Base-by-base conservation (phyloP, 1,139 yeast genomes). In the Debaryomyces udenii region DNA sequence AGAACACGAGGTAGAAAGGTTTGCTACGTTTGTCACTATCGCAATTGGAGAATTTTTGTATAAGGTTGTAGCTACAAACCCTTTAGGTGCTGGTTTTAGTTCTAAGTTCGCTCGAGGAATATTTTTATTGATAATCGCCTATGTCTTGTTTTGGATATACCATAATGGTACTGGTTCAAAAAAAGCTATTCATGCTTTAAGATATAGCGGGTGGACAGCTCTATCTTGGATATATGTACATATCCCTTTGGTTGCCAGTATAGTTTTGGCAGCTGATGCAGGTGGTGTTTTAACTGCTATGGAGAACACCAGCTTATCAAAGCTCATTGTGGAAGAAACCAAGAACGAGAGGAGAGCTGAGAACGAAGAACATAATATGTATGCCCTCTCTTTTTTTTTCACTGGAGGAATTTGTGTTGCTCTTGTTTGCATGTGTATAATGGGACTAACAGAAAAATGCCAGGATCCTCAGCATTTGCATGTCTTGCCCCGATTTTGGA, bases 1-100 rank as follows among this genome's bases (percentile, higher is more conserved):
- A 43, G 86, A 81, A 51, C 87, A 82, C 52, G 86, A 80, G 52
- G 84, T 79, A 15, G 88, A 82, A 55, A 60, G 88, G 42, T 73
- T 71, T 52, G 70, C 74, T 2, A 77, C 81, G 0, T 81, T 82
- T 54, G 81, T 71, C 40, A 76, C 82, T 47, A 81, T 82, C 61
- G 86, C 86, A 6, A 68, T 82, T 50, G 88, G 88, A 20, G 87
- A 82, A 49, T 82, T 78, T 49, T 61, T 81, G 20, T 80, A 76
- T 50, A 77, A 75, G 41, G 66, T 78, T n/a, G 83, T 80, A n/a
- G 76, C 81, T 2, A 58, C 59, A 1, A 65, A 70, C 10, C 76
- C 81, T 0, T 64, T 79, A 35, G 78, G 76, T 1, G 50, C 59
- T 3, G 83, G 83, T 0, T 64, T 81, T 49, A 67, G 71, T 36